Evolutionary conservation across 225 moss, liverwort and hornwort genomes (phyloP).

Genomic region (Polytrichum formosum): DNA sequence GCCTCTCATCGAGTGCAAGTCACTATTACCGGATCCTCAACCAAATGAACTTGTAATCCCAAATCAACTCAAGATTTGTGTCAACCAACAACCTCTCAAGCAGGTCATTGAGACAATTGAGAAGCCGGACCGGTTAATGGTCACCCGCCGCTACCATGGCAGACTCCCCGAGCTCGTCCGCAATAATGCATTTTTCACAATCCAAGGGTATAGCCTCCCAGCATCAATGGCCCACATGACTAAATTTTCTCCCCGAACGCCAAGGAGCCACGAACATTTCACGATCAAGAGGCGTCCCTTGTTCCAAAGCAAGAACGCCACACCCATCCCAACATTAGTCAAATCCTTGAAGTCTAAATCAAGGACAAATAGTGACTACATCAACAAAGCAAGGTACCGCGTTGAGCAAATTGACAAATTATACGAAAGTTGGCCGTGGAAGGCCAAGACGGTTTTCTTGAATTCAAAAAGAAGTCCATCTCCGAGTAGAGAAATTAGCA

Average conservation of each 20-base stretch:
- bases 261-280: conserved; percentile 33
- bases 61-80: neutral
- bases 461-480: too few relatives aligned
- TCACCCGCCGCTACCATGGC: conserved; percentile 7
- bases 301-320: conserved; percentile 14
- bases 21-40: conserved; percentile 8
- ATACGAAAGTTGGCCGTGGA: conserved; percentile 16
- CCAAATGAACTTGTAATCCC: conserved; percentile 21
- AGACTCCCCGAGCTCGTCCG: conserved; percentile 22
- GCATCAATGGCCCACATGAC: conserved; percentile 34
- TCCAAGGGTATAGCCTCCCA: conserved; percentile 30
- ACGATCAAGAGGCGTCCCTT: conserved; percentile 13
- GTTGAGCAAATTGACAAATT: conserved; percentile 6
- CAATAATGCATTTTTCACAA: conserved; percentile 27
- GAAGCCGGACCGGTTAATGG: conserved; percentile 7
- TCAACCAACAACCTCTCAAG: neutral
- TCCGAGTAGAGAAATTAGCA: too few relatives aligned
- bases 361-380: conserved; percentile 1
- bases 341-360: conserved; percentile 1
- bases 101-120: conserved; percentile 21
- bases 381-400: neutral
- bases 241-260: conserved; percentile 31
- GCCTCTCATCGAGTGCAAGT: conserved; percentile 18
- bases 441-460: neutral
- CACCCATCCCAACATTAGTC: neutral